Evolutionary conservation across 331 rosid species (phyloP).

Genomic region (Quercus lobata): DNA sequence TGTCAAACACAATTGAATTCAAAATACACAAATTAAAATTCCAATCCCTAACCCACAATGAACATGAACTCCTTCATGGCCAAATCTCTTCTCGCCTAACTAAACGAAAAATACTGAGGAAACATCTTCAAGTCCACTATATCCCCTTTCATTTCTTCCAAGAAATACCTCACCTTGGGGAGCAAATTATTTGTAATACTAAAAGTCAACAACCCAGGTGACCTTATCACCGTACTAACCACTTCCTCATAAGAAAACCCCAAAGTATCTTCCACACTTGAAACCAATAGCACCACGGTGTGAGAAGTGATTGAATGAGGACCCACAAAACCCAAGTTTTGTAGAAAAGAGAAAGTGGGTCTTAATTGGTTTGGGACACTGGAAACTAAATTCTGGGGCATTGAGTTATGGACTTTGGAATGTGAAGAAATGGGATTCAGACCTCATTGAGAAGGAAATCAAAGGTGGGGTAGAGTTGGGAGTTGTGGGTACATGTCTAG

Average conservation of each 20-base stretch:
- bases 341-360: constrained; percentile 39
- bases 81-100: too few species aligned
- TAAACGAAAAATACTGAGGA: too few species aligned
- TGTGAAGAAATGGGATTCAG: constrained; percentile 44
- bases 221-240: constrained; percentile 56
- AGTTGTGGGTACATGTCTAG: constrained; percentile 76
- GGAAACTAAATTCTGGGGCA: constrained; percentile 78
- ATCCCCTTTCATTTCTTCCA: too few species aligned
- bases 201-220: constrained; percentile 65
- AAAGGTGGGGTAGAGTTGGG: background rate
- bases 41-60: too few species aligned
- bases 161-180: constrained; percentile 54
- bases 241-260: constrained; percentile 55
- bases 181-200: constrained; percentile 47
- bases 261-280: constrained; percentile 38
- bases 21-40: too few species aligned
- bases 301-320: constrained; percentile 32
- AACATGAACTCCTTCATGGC: too few species aligned
- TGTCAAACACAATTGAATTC: too few species aligned
- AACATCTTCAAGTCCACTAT: too few species aligned
- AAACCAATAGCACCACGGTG: constrained; percentile 37
- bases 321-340: constrained; percentile 33
- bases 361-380: constrained; percentile 44
- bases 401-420: constrained; percentile 46
- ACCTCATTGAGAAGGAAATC: too few species aligned